Conservation (phyloP, 768 basidiomycete genomes). For the Suillus decipiens region DNA sequence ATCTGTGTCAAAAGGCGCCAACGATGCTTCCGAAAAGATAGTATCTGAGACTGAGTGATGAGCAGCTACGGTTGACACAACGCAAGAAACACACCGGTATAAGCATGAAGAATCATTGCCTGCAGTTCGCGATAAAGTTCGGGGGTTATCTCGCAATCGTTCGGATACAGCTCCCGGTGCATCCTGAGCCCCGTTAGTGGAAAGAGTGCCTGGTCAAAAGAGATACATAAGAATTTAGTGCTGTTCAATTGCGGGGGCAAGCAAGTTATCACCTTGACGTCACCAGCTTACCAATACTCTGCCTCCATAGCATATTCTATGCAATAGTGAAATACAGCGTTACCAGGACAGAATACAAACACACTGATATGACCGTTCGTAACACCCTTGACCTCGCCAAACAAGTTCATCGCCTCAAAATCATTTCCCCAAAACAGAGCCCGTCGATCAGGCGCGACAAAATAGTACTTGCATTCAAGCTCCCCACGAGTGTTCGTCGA, state of each 20-base stretch:
- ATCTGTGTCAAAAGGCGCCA: conserved; percentile 11
- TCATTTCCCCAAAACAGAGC: not conserved
- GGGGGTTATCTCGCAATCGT: conserved; percentile 5
- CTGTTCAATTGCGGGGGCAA: not conserved
- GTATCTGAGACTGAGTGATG: not conserved
- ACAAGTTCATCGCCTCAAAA: conserved; percentile 3
- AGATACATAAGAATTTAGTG: not conserved
- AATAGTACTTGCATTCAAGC: conserved; percentile 4
- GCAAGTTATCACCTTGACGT: not conserved
- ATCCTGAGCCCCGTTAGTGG: not conserved
- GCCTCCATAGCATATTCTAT: conserved; percentile 6
- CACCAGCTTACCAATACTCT: not conserved
- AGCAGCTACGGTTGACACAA: not conserved
- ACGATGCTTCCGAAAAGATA: conserved; percentile 7
- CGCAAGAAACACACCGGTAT: not conserved
- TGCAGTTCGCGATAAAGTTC: conserved; percentile 6
- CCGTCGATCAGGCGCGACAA: conserved; percentile 3
- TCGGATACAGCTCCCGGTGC: conserved; percentile 6
- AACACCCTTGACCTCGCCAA: not conserved
- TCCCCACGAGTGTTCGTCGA: not conserved
- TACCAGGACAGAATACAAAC: not conserved
- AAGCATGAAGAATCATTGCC: conserved; percentile 3
- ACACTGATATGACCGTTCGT: conserved; percentile 1
- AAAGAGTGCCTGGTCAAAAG: not conserved
- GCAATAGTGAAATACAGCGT: not conserved